Evolutionary conservation across 805 yeast genomes (phyloP).

Genomic region (Candida tallmaniae): DNA sequence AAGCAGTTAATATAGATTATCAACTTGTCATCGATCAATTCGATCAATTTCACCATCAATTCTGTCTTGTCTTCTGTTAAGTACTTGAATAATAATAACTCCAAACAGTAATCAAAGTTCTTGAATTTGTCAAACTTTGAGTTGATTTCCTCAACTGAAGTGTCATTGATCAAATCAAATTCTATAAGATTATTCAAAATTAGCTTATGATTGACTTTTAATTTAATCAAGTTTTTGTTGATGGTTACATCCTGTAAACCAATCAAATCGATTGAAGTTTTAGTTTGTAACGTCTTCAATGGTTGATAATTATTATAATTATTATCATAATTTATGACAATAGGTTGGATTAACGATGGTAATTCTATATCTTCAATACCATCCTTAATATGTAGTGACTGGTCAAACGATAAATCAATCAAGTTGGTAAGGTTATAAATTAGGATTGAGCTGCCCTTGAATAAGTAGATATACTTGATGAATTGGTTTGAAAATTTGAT

Average conservation of each 20-base stretch:
- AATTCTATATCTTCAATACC: slow-evolving; percentile 13
- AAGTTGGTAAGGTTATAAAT: slow-evolving; percentile 13
- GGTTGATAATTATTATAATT: slow-evolving; percentile 20
- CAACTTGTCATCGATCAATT: slow-evolving; percentile 9
- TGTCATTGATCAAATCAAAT: slow-evolving; percentile 35
- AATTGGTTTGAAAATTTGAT: slow-evolving; percentile 14
- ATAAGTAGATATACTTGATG: slow-evolving; percentile 23
- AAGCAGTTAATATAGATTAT: slow-evolving; percentile 50
- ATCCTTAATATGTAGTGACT: slow-evolving; percentile 13
- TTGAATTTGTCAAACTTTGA: slow-evolving; percentile 35
- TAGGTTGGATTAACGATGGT: slow-evolving; percentile 18
- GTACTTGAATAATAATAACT: slow-evolving; percentile 41
- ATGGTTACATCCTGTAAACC: slow-evolving; percentile 37
- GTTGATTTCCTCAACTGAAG: slow-evolving; percentile 23
- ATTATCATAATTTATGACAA: slow-evolving; percentile 17
- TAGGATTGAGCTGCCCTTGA: slow-evolving; percentile 34
- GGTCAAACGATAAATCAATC: slow-evolving; percentile 17
- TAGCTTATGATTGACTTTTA: slow-evolving; percentile 35
- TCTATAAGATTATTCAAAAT: slow-evolving; percentile 45
- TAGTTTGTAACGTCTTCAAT: slow-evolving; percentile 13
- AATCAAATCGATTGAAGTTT: slow-evolving; percentile 34
- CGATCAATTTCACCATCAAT: slow-evolving; percentile 15
- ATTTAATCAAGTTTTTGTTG: slow-evolving; percentile 26
- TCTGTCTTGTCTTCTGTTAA: slow-evolving; percentile 25
- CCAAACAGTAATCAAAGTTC: slow-evolving; percentile 47